These are phyloP conservation scores for Lenwebbia sp. DNA, from an alignment of 345 rosid species.

Conservation along the genomic window DNA sequence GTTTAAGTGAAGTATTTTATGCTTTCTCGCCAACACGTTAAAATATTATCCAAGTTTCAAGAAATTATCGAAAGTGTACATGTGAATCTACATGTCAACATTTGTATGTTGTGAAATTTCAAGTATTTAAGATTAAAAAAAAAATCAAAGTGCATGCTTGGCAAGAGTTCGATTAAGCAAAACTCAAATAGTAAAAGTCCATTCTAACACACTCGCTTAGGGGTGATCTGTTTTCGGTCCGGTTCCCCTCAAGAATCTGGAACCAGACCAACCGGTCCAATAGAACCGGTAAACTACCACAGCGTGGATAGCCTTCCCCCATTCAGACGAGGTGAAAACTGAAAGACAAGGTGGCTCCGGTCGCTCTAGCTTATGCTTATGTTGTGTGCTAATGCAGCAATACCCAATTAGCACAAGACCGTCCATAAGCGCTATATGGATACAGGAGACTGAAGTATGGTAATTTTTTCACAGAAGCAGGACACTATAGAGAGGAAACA, in stretches of 20 bases:
- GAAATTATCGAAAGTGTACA: not conserved
- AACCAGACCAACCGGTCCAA: no score
- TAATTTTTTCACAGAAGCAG: not conserved
- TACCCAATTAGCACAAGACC: not conserved
- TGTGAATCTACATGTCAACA: not conserved
- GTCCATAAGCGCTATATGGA: not conserved
- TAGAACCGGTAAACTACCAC: not conserved
- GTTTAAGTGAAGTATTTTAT: not conserved
- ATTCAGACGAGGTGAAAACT: not conserved
- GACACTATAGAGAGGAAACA: not conserved
- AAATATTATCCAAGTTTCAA: not conserved
- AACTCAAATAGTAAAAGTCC: no score
- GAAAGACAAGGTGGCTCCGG: not conserved
- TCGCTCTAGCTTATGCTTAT: not conserved
- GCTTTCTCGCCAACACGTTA: not conserved
- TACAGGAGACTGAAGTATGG: not conserved
- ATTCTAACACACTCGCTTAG: no score
- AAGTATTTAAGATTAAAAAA: not conserved
- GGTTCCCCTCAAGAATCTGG: no score
- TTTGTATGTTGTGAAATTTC: not conserved
- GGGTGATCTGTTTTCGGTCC: no score
- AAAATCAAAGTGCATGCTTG: not conserved
- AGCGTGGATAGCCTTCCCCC: not conserved
- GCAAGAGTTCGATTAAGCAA: no score
- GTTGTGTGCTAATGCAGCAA: not conserved